These are phyloP conservation scores for Paraleonurus japonicus DNA, from an alignment of 257 asterid species.

Conservation along the genomic window DNA sequence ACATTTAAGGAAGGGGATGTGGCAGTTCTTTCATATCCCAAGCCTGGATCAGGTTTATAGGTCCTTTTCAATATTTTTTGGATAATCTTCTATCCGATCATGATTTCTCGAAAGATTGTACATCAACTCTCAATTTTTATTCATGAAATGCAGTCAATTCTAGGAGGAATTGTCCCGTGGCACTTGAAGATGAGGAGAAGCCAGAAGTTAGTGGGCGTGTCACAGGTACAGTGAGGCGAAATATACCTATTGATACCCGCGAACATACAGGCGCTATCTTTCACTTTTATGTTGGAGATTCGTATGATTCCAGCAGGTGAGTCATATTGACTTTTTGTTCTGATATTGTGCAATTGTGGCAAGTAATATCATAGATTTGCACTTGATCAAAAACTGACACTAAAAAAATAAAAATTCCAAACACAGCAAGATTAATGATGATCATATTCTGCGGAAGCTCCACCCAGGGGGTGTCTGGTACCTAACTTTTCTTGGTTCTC, in stretches of 20 bases:
- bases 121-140: conserved; percentile 1
- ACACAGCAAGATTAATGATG: conserved; percentile 40
- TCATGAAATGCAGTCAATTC: conserved; percentile 43
- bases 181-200: conserved; percentile 58
- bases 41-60: conserved; percentile 73
- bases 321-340: no score
- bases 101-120: conserved; percentile 16
- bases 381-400: background rate
- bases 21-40: conserved; percentile 84
- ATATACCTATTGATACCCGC: conserved; percentile 78
- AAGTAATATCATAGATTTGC: background rate
- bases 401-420: no score
- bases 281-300: conserved; percentile 82
- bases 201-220: conserved; percentile 69
- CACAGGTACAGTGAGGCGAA: conserved; percentile 88
- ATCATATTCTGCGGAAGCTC: conserved; percentile 85
- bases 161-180: conserved; percentile 46
- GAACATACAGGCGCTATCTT: conserved; percentile 77
- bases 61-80: background rate
- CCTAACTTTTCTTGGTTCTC: conserved; percentile 85
- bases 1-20: conserved; percentile 95
- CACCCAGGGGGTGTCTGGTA: conserved; percentile 85
- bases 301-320: conserved; percentile 66
- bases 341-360: no score
- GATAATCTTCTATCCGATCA: background rate